Conservation (phyloP, 106 monocot species). For the Dioscorea dumetorum region DNA sequence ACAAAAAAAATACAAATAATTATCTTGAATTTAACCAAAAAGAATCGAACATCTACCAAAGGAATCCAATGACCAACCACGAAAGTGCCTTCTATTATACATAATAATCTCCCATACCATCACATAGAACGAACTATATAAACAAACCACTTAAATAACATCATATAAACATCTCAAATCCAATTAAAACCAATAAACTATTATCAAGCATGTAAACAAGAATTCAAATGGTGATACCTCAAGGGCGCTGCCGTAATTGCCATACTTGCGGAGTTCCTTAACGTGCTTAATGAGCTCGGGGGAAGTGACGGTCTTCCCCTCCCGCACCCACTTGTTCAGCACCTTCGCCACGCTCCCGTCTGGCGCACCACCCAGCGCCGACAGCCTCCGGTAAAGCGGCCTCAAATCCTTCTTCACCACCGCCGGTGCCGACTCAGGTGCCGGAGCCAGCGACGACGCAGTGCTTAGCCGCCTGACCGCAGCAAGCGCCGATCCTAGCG, state of each 20-base stretch:
- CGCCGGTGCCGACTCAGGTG: background rate
- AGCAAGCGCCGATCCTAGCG: background rate
- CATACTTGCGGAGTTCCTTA: conserved; percentile 39
- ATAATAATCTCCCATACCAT: background rate
- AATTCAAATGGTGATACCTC: conserved; percentile 17
- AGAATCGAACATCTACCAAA: background rate
- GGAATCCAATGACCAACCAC: background rate
- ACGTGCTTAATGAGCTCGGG: conserved; percentile 26
- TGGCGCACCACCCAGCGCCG: conserved; percentile 22
- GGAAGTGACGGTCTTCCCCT: conserved; percentile 28
- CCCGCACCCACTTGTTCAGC: conserved; percentile 40
- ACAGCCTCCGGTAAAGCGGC: conserved; percentile 42
- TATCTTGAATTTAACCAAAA: too few relatives aligned
- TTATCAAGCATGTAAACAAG: background rate
- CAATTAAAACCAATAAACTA: background rate
- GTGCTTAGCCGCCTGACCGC: conserved; percentile 17
- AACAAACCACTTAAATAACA: background rate
- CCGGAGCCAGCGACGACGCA: background rate
- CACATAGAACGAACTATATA: background rate
- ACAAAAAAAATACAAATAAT: too few relatives aligned
- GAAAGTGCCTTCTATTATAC: background rate
- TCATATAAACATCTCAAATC: background rate
- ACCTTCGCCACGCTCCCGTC: conserved; percentile 38
- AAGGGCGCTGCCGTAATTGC: conserved; percentile 22
- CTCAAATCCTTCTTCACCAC: conserved; percentile 4